A percentile compares a stretch with the other conserved stretches of the same genome.
These are phyloP conservation scores for Carex pumila DNA, from an alignment of 176 grass and related monocot species.

Conservation along the genomic window DNA sequence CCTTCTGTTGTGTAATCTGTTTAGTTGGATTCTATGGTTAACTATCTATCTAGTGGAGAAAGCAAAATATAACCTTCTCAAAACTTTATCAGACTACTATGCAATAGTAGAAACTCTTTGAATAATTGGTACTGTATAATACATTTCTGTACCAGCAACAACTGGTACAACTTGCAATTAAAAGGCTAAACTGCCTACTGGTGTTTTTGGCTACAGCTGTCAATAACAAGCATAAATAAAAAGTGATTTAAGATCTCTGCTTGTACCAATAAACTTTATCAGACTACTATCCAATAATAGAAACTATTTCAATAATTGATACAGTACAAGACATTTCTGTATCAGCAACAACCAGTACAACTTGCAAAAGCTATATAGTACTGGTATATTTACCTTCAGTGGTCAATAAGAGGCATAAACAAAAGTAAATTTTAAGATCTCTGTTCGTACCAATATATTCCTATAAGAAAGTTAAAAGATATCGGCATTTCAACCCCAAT, in stretches of 20 bases:
- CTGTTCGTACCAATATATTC: background rate
- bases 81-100: background rate
- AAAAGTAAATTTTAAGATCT: conserved; percentile 3
- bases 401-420: background rate
- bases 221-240: background rate
- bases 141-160: conserved; percentile 6
- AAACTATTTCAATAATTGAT: background rate
- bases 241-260: background rate
- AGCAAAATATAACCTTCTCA: background rate
- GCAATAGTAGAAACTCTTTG: background rate
- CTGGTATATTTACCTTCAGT: background rate
- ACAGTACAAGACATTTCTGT: background rate
- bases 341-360: background rate
- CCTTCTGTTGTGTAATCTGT: background rate
- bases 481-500: background rate
- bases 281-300: background rate
- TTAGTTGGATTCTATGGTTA: background rate
- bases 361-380: background rate
- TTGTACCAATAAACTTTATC: background rate
- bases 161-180: background rate
- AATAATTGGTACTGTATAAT: background rate
- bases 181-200: background rate
- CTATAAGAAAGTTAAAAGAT: background rate
- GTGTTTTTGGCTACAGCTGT: background rate
- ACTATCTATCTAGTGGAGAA: background rate